A percentile compares a stretch with the other conserved stretches of the same genome.
Conservation (phyloP, 768 basidiomycete species). For the Paxillus involutus region DNA sequence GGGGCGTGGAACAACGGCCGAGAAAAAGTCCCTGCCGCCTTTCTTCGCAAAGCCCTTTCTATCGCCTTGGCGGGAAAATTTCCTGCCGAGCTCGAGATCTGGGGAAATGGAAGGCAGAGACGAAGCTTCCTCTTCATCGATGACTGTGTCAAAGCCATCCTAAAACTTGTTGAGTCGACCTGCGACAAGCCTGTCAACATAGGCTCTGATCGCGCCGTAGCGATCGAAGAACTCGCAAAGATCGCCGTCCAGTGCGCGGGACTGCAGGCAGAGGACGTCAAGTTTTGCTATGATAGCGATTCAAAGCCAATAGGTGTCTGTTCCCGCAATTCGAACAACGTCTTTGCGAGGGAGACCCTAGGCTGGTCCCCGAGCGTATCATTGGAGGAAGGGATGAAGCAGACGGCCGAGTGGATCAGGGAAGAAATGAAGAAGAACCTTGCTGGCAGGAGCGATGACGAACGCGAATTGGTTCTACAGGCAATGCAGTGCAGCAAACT, state of each 20-base stretch:
- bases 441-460: not conserved
- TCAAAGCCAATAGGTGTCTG: conserved; percentile 45
- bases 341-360: conserved; percentile 29
- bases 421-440: conserved; percentile 33
- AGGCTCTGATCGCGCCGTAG: conserved; percentile 45
- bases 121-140: conserved; percentile 57
- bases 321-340: conserved; percentile 54
- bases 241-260: conserved; percentile 38
- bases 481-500: conserved; percentile 36
- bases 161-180: conserved; percentile 42
- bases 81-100: conserved; percentile 44
- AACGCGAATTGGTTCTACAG: conserved; percentile 17
- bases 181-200: conserved; percentile 44
- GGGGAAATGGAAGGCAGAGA: conserved; percentile 54
- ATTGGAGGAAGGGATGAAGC: conserved; percentile 47
- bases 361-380: conserved; percentile 43
- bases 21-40: conserved; percentile 59
- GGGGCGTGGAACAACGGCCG: conserved; percentile 53
- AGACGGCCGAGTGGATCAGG: conserved; percentile 49
- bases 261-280: conserved; percentile 26
- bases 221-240: conserved; percentile 42
- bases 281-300: conserved; percentile 24
- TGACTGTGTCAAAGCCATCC: conserved; percentile 52
- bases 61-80: conserved; percentile 10
- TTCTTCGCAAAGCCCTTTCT: conserved; percentile 52